These are phyloP conservation scores for Chamaenerion angustifolium DNA, from an alignment of 345 rosid species.

Conservation along the genomic window DNA sequence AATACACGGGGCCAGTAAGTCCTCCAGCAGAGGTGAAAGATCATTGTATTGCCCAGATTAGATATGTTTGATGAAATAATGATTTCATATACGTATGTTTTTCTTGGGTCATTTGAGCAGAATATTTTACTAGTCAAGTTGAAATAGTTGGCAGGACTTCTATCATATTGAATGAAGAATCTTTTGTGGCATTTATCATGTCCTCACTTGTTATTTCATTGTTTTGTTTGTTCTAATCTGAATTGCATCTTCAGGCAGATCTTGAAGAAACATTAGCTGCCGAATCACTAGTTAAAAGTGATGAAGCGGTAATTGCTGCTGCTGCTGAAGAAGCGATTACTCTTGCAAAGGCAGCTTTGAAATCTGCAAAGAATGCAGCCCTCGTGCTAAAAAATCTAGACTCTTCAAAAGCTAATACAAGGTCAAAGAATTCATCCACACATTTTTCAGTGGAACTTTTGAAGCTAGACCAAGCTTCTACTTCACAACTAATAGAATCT, in stretches of 20 bases:
- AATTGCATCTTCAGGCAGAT: constrained; percentile 30
- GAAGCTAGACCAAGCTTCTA: constrained; percentile 42
- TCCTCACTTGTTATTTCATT: neutral
- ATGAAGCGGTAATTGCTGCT: constrained; percentile 77
- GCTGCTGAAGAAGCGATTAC: constrained; percentile 89
- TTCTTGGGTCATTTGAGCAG: too few species aligned
- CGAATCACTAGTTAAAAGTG: constrained; percentile 58
- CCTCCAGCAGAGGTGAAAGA: constrained; percentile 53
- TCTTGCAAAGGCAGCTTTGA: constrained; percentile 84
- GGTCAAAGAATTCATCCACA: constrained; percentile 12
- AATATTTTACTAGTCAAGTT: too few species aligned
- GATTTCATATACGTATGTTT: too few species aligned
- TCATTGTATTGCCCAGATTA: neutral
- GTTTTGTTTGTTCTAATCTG: neutral
- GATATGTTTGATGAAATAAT: too few species aligned
- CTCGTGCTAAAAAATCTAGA: constrained; percentile 24
- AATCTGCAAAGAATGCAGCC: constrained; percentile 73
- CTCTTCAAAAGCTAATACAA: constrained; percentile 16
- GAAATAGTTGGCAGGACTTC: too few species aligned
- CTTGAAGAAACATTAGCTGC: constrained; percentile 45
- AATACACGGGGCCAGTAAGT: constrained; percentile 32
- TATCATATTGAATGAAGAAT: too few species aligned
- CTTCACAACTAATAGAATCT: constrained; percentile 32
- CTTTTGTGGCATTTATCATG: too few species aligned
- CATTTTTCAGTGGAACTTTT: constrained; percentile 15